Percentiles rank a stretch among this genome's conserved stretches.
phyloP scores from a whole-genome alignment of 176 grass and related monocot genomes.

The Saccharum spontaneum region DNA sequence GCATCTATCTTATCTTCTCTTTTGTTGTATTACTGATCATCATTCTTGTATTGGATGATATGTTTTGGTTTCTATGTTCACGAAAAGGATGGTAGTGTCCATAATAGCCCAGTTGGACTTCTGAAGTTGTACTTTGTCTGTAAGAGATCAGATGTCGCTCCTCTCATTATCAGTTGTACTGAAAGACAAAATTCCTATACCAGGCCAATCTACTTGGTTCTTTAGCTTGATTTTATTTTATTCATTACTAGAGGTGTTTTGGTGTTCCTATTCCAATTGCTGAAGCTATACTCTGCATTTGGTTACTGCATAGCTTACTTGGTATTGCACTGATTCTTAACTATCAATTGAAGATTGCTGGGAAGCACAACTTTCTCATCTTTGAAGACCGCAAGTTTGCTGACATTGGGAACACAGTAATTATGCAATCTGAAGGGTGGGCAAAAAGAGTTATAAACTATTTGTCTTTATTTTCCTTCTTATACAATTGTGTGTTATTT shows the following conservation, averaged over 20 bases:
- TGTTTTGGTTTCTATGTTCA: constrained; percentile 63
- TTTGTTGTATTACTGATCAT: not conserved
- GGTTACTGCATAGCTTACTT: not conserved
- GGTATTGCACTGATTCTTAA: not conserved
- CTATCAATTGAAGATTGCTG: constrained; percentile 69
- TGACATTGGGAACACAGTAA: constrained; percentile 92
- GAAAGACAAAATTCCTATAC: constrained; percentile 3
- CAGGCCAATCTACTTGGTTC: not conserved
- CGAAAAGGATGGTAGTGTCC: constrained; percentile 9
- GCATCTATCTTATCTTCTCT: not conserved
- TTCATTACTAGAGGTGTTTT: not conserved
- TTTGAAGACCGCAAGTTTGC: constrained; percentile 94
- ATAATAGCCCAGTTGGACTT: not conserved
- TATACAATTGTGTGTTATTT: not conserved
- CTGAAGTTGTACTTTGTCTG: not conserved
- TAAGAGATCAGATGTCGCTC: not conserved
- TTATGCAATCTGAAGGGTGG: constrained; percentile 96
- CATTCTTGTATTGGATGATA: constrained; percentile 45
- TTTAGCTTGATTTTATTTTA: not conserved
- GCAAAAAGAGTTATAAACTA: not conserved
- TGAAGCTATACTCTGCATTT: not conserved
- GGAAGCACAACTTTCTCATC: constrained; percentile 81
- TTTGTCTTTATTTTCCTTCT: not conserved
- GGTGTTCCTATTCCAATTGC: not conserved
- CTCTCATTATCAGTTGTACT: not conserved